Conservation (phyloP, 169 alveolate genomes). For the Cryptosporidium andersoni region DNA sequence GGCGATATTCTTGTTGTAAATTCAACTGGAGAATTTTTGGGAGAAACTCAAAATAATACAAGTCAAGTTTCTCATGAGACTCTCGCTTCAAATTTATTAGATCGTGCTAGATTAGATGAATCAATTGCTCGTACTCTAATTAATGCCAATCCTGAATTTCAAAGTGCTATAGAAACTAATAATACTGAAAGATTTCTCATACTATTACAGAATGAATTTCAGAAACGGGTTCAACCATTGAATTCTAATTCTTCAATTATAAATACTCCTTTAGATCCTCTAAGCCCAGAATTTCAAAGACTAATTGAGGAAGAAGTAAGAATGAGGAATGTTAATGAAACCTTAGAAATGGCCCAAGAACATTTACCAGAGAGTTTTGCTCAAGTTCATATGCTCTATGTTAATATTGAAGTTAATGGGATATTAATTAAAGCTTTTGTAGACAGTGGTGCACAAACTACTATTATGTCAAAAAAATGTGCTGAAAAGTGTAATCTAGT, state of each 20-base stretch:
- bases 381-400: slow-evolving; percentile 89
- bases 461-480: slow-evolving; percentile 89
- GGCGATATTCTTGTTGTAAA: background rate
- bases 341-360: slow-evolving; percentile 82
- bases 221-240: background rate
- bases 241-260: slow-evolving; percentile 39
- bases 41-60: background rate
- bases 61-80: background rate
- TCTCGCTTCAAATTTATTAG: background rate
- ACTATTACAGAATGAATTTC: background rate
- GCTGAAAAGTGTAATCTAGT: slow-evolving; percentile 90
- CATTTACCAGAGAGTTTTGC: slow-evolving; percentile 82
- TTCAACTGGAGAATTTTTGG: background rate
- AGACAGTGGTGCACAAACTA: slow-evolving; percentile 96
- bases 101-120: background rate
- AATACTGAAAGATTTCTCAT: slow-evolving; percentile 1
- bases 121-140: slow-evolving; percentile 15
- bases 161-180: slow-evolving; percentile 62
- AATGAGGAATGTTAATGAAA: slow-evolving; percentile 85
- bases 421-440: slow-evolving; percentile 91
- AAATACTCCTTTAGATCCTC: slow-evolving; percentile 77
- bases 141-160: slow-evolving; percentile 3
- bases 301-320: slow-evolving; percentile 85
- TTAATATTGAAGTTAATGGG: slow-evolving; percentile 88
- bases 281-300: slow-evolving; percentile 89